phyloP scores from a whole-genome alignment of 2,329 filamentous ascomycete genomes.

The Sporothrix luriei region DNA sequence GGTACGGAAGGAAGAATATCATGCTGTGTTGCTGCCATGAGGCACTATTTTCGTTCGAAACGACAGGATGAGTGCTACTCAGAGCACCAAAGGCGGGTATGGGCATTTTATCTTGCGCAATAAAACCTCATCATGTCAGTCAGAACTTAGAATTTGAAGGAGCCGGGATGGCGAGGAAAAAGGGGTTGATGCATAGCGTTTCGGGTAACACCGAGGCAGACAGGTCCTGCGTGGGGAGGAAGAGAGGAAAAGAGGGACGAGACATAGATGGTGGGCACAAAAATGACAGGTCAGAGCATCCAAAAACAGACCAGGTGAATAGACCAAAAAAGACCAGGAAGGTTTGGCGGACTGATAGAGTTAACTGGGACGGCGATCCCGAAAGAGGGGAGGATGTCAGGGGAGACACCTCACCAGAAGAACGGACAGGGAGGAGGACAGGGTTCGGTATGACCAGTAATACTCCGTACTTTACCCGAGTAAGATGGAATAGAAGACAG shows the following conservation, averaged over 20 bases:
- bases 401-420: background rate
- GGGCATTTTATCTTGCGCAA: background rate
- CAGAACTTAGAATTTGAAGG: background rate
- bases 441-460: background rate
- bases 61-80: background rate
- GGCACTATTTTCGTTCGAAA: background rate
- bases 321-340: background rate
- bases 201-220: conserved; percentile 14
- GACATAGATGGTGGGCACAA: background rate
- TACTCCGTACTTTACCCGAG: background rate
- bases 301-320: background rate
- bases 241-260: background rate
- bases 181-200: background rate
- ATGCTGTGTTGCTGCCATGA: background rate
- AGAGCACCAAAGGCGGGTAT: background rate
- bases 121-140: background rate
- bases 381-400: background rate
- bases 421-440: background rate
- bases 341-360: background rate
- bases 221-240: background rate
- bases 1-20: background rate
- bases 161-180: background rate
- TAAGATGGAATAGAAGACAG: background rate
- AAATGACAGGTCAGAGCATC: background rate
- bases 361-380: conserved; percentile 28